These are phyloP conservation scores for Glomus cerebriforme DNA, from an alignment of 192 early-diverging fungal species.

Conservation along the genomic window DNA sequence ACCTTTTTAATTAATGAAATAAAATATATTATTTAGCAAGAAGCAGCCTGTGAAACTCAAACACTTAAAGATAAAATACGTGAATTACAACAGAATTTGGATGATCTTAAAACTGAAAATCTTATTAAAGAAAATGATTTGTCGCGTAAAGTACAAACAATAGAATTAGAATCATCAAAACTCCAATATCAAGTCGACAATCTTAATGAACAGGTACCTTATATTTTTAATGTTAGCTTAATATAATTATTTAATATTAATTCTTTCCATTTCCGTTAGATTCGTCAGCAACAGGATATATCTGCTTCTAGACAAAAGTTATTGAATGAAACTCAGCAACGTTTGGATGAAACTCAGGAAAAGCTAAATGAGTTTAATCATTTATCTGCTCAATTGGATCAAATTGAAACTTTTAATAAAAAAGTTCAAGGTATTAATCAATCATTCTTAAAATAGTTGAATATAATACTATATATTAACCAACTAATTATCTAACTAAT, in stretches of 20 bases:
- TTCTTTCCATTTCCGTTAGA: not conserved
- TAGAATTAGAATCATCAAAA: not conserved
- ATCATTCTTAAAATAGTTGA: not conserved
- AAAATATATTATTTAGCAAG: not conserved
- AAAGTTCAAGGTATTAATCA: not conserved
- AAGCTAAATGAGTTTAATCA: not conserved
- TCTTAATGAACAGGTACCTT: slow-evolving; percentile 14
- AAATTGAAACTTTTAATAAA: not conserved
- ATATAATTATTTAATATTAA: not conserved
- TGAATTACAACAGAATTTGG: not conserved
- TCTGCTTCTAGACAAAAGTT: not conserved
- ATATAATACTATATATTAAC: not conserved
- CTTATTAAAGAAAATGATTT: not conserved
- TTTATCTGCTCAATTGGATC: not conserved
- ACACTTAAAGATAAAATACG: not conserved
- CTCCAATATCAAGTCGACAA: not conserved
- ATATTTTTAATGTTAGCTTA: not conserved
- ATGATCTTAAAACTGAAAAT: not conserved
- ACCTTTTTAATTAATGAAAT: not conserved
- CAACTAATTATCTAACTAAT: not conserved
- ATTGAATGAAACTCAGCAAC: slow-evolving; percentile 4
- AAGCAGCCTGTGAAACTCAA: not conserved
- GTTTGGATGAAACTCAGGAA: not conserved
- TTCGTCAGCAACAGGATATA: not conserved
- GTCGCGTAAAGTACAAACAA: not conserved